Evolutionary conservation across 345 rosid species (phyloP).

Genomic region (Arabidopsis thaliana): DNA sequence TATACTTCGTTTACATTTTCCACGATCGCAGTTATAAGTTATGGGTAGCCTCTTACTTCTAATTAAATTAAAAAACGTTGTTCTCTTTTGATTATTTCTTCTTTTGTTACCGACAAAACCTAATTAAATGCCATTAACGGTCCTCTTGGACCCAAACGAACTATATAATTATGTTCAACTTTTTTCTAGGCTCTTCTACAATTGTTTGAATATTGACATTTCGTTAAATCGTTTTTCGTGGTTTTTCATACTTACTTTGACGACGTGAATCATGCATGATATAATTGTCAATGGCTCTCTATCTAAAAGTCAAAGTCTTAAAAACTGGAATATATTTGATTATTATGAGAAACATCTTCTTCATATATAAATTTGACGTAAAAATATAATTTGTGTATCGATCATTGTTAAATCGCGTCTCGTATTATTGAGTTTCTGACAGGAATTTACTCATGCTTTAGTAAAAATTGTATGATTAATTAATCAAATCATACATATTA

Average conservation of each 20-base stretch:
- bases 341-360: conserved; percentile 15
- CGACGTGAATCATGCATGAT: conserved; percentile 7
- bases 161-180: conserved; percentile 4
- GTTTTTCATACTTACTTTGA: conserved; percentile 30
- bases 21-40: background rate
- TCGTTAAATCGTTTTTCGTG: conserved; percentile 14
- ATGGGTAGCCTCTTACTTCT: background rate
- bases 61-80: conserved; percentile 24
- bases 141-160: conserved; percentile 23
- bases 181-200: conserved; percentile 30
- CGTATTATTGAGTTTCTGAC: conserved; percentile 12
- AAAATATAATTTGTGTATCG: background rate
- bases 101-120: conserved; percentile 32
- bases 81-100: conserved; percentile 30
- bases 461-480: background rate
- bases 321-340: conserved; percentile 7
- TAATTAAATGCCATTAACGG: conserved; percentile 24
- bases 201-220: conserved; percentile 36
- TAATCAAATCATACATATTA: conserved; percentile 28
- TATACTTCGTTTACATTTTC: conserved; percentile 15
- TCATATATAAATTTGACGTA: background rate
- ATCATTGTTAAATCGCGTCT: background rate
- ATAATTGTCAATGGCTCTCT: conserved; percentile 17
- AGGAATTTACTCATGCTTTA: background rate
- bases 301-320: conserved; percentile 35